Percentiles rank a stretch among this genome's conserved stretches.
Evolutionary conservation across 2,329 filamentous ascomycete genomes (phyloP).

Genomic region (Purpureocillium lavendulum): DNA sequence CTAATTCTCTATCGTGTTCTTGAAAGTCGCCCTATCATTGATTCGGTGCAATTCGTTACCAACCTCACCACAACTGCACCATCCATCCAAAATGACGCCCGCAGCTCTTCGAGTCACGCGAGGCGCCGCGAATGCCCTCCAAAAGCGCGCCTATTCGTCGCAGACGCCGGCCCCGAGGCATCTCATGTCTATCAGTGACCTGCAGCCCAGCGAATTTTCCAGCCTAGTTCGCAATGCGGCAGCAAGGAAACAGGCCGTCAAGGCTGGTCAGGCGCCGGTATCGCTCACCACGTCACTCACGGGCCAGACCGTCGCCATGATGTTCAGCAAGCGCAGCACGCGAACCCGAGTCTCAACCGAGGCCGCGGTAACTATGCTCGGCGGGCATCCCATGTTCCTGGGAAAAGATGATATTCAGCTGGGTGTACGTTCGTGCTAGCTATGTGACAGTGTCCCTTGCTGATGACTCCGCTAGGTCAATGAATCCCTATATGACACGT

Average conservation of each 20-base stretch:
- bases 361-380: slow-evolving; percentile 78
- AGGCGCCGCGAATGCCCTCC: slow-evolving; percentile 24
- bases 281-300: slow-evolving; percentile 54
- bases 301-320: slow-evolving; percentile 82
- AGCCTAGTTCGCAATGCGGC: slow-evolving; percentile 77
- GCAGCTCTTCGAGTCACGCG: slow-evolving; percentile 23
- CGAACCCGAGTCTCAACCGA: slow-evolving; percentile 91
- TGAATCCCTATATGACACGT: slow-evolving; percentile 89
- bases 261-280: slow-evolving; percentile 48
- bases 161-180: slow-evolving; percentile 55
- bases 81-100: slow-evolving; percentile 21
- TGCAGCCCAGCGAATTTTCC: slow-evolving; percentile 71
- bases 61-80: too few relatives aligned
- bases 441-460: slow-evolving; percentile 1
- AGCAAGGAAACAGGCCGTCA: slow-evolving; percentile 67
- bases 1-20: too few relatives aligned
- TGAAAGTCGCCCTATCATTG: too few relatives aligned
- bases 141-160: slow-evolving; percentile 34
- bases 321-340: slow-evolving; percentile 94
- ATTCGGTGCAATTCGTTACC: too few relatives aligned
- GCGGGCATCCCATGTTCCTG: slow-evolving; percentile 92
- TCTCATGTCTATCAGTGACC: slow-evolving; percentile 83
- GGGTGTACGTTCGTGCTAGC: slow-evolving; percentile 48
- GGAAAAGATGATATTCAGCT: slow-evolving; percentile 95
- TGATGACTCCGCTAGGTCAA: slow-evolving; percentile 52